Conservation (phyloP, 495 filamentous ascomycete species). For the Aspergillus homomorphus region DNA sequence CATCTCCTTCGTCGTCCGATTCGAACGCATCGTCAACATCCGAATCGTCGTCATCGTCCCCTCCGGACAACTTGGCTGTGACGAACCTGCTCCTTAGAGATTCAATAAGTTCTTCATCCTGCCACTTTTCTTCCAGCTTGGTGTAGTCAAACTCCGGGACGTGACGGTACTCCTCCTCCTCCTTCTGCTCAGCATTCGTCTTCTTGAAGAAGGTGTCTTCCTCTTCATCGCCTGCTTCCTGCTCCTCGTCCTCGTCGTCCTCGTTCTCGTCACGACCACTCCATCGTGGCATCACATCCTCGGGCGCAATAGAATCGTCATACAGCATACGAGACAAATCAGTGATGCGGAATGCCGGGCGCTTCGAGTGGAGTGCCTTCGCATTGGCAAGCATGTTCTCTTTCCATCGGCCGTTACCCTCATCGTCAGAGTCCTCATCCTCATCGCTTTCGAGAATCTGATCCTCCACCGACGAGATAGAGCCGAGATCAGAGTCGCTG, state of each 20-base stretch:
- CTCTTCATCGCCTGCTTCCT: slow-evolving; percentile 67
- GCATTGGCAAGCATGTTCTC: slow-evolving; percentile 77
- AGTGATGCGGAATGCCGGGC: slow-evolving; percentile 64
- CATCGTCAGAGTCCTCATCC: slow-evolving; percentile 57
- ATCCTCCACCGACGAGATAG: slow-evolving; percentile 69
- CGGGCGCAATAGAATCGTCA: slow-evolving; percentile 71
- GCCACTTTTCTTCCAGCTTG: slow-evolving; percentile 80
- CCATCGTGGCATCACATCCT: slow-evolving; percentile 76
- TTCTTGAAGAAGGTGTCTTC: slow-evolving; percentile 84
- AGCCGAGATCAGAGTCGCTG: slow-evolving; percentile 92
- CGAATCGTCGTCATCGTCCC: slow-evolving; percentile 38
- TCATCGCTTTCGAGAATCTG: slow-evolving; percentile 59
- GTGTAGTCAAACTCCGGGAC: slow-evolving; percentile 80
- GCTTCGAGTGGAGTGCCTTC: slow-evolving; percentile 63
- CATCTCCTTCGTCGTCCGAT: slow-evolving; percentile 74
- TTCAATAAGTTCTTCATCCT: slow-evolving; percentile 71
- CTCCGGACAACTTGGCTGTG: slow-evolving; percentile 56
- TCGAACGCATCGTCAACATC: slow-evolving; percentile 46
- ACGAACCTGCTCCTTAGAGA: slow-evolving; percentile 70
- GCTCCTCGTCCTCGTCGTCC: slow-evolving; percentile 44
- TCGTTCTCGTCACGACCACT: slow-evolving; percentile 49
- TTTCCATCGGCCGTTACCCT: slow-evolving; percentile 75
- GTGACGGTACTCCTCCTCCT: slow-evolving; percentile 68
- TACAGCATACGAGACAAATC: slow-evolving; percentile 88
- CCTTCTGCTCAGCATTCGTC: slow-evolving; percentile 58